These are phyloP conservation scores for Noccaea caerulescens DNA, from an alignment of 345 rosid species.

Conservation along the genomic window DNA sequence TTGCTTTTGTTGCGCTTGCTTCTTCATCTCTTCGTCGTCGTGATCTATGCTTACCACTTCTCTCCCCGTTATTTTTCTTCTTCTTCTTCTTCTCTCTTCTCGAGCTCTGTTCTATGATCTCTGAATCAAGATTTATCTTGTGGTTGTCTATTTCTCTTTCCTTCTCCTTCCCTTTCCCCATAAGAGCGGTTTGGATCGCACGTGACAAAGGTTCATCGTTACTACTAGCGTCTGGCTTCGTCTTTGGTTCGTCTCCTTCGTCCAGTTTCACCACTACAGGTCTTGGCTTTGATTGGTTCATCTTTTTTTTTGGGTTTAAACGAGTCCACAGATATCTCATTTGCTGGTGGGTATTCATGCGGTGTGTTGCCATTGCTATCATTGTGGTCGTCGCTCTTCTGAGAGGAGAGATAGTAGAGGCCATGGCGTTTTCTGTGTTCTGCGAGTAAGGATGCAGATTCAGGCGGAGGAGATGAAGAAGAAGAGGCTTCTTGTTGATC, in stretches of 20 bases:
- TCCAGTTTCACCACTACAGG: slow-evolving; percentile 94
- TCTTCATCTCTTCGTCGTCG: slow-evolving; percentile 53
- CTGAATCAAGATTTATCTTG: slow-evolving; percentile 53
- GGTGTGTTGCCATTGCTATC: slow-evolving; percentile 26
- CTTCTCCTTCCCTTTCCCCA: slow-evolving; percentile 61
- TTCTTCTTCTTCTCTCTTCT: slow-evolving; percentile 43
- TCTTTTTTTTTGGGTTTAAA: slow-evolving; percentile 59
- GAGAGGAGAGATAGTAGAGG: slow-evolving; percentile 75
- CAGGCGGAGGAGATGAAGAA: slow-evolving; percentile 39
- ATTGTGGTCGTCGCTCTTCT: slow-evolving; percentile 49
- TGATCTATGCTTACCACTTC: slow-evolving; percentile 57
- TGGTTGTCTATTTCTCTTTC: slow-evolving; percentile 61
- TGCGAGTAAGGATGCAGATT: slow-evolving; percentile 74
- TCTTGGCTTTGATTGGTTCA: slow-evolving; percentile 68
- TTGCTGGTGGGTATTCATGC: slow-evolving; percentile 83
- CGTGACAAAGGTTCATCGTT: slow-evolving; percentile 62
- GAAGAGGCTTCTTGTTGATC: slow-evolving; percentile 63
- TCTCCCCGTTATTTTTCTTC: slow-evolving; percentile 55
- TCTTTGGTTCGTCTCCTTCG: slow-evolving; percentile 52
- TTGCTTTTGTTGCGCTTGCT: slow-evolving; percentile 44
- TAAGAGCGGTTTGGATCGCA: slow-evolving; percentile 72
- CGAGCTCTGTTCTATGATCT: slow-evolving; percentile 54
- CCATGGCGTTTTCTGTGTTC: slow-evolving; percentile 94
- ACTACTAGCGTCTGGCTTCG: slow-evolving; percentile 39
- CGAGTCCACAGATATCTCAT: slow-evolving; percentile 68